These are phyloP conservation scores for Paramecium caudatum DNA, from an alignment of 73 alveolate genomes.

Conservation along the genomic window DNA sequence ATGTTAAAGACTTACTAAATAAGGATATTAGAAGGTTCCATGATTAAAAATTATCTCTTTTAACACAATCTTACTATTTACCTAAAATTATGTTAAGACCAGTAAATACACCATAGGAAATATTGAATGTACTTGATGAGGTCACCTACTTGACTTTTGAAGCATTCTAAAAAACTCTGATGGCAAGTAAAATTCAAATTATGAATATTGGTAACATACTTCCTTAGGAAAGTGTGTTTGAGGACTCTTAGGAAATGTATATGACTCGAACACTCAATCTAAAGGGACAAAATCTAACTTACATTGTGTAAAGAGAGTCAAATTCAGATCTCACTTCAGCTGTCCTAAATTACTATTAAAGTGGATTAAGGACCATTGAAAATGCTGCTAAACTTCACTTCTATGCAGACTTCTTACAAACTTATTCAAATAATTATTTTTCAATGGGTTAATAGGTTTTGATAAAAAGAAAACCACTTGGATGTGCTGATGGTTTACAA, in stretches of 20 bases:
- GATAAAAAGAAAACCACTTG: constrained; percentile 50
- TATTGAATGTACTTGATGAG: not conserved
- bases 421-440: constrained; percentile 1
- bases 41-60: constrained; percentile 48
- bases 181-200: constrained; percentile 46
- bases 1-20: constrained; percentile 20
- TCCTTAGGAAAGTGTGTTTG: constrained; percentile 58
- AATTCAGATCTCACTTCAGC: not conserved
- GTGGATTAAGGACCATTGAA: constrained; percentile 9
- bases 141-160: not conserved
- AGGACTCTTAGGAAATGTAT: constrained; percentile 42
- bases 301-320: not conserved
- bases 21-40: constrained; percentile 61
- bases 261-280: constrained; percentile 42
- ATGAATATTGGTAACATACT: constrained; percentile 44
- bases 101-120: constrained; percentile 48
- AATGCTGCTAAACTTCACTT: constrained; percentile 18
- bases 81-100: constrained; percentile 22
- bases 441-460: not conserved
- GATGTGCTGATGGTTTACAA: constrained; percentile 57
- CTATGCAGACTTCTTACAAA: constrained; percentile 27
- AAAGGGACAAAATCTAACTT: not conserved
- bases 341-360: constrained; percentile 39
- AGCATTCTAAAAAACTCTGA: not conserved
- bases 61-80: constrained; percentile 14